Evolutionary conservation across 495 filamentous ascomycete species (phyloP).

Genomic region (Polyplosphaeria fusca): DNA sequence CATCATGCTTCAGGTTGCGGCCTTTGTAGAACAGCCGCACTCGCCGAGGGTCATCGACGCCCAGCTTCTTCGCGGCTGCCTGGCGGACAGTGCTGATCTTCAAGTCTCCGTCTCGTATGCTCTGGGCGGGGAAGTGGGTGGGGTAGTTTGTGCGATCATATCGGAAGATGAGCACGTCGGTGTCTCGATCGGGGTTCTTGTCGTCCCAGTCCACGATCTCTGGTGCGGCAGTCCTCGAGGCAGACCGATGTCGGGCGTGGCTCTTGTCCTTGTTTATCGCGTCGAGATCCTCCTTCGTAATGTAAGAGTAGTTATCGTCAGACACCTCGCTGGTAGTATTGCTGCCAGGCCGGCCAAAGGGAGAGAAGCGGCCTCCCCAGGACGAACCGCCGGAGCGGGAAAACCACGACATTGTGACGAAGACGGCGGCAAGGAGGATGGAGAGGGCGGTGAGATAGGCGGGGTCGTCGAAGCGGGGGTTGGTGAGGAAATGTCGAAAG

Average conservation of each 20-base stretch:
- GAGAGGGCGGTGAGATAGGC: conserved; percentile 39
- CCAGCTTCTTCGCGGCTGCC: conserved; percentile 61
- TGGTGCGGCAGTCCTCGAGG: conserved; percentile 35
- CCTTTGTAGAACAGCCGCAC: conserved; percentile 83
- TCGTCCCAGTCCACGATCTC: conserved; percentile 37
- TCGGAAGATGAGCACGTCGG: conserved; percentile 75
- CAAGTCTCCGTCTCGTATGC: conserved; percentile 74
- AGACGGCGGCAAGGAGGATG: conserved; percentile 51
- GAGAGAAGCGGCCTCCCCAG: conserved; percentile 48
- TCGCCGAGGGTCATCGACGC: conserved; percentile 56
- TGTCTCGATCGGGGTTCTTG: conserved; percentile 46
- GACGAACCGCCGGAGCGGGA: conserved; percentile 50
- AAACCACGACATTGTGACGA: conserved; percentile 63
- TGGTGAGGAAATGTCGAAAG: conserved; percentile 15
- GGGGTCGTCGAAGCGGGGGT: conserved; percentile 29
- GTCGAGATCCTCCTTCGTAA: conserved; percentile 61
- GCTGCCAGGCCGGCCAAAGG: conserved; percentile 50
- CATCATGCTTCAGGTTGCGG: conserved; percentile 65
- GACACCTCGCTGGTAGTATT: conserved; percentile 51
- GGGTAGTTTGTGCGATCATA: conserved; percentile 69
- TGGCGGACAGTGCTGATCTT: conserved; percentile 64
- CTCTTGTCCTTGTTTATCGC: not conserved
- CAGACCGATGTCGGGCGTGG: conserved; percentile 40
- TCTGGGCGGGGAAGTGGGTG: conserved; percentile 74
- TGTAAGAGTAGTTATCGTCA: conserved; percentile 78